phyloP scores from a whole-genome alignment of 83 land plant genomes.

The Thuja plicata region DNA sequence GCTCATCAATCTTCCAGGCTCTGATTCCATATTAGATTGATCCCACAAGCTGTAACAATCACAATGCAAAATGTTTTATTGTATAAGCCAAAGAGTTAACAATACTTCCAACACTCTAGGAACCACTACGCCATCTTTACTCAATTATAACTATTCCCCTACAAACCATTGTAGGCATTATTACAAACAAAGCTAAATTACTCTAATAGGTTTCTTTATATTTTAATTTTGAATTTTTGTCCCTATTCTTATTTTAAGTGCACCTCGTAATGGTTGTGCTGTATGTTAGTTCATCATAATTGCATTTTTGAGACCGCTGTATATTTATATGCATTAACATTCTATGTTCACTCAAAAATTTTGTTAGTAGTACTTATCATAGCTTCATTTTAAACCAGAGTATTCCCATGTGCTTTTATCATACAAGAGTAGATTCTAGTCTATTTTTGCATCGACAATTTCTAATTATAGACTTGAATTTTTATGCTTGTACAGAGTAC shows the following conservation, averaged over 20 bases:
- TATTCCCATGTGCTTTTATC: not conserved
- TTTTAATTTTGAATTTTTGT: not conserved
- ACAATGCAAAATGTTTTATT: no score
- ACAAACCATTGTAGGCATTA: no score
- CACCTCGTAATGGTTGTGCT: not conserved
- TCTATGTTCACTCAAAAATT: not conserved
- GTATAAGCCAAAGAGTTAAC: no score
- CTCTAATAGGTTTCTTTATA: not conserved
- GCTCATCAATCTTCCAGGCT: no score
- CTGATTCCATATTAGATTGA: no score
- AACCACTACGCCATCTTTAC: no score
- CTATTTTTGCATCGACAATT: not conserved
- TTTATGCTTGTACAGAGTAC: slow-evolving; percentile 43
- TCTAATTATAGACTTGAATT: not conserved
- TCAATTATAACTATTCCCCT: no score
- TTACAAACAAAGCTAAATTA: no score
- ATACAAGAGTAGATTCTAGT: not conserved
- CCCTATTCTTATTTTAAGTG: not conserved
- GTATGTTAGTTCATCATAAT: not conserved
- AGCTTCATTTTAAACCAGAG: not conserved
- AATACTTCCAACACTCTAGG: no score
- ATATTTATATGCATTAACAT: not conserved
- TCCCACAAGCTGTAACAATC: no score
- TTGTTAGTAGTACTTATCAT: not conserved
- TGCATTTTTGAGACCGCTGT: not conserved